A percentile compares a stretch with the other conserved stretches of the same genome.
phyloP scores from a whole-genome alignment of 1,139 yeast genomes.

The Hyphopichia burtonii region DNA sequence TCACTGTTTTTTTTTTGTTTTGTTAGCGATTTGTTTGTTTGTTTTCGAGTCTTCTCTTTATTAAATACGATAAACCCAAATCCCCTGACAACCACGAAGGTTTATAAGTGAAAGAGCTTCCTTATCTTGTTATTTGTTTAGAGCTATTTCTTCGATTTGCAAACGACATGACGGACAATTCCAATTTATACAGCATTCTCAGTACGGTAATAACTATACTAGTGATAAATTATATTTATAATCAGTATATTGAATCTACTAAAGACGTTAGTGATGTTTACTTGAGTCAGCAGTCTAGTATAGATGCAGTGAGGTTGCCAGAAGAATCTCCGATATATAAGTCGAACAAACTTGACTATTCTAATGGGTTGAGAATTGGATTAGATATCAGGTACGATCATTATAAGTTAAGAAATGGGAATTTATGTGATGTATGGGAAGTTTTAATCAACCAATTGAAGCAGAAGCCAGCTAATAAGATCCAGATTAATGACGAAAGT shows the following conservation, averaged over 20 bases:
- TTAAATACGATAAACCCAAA: too few relatives aligned
- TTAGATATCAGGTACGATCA: conserved; percentile 58
- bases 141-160: neutral
- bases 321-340: conserved; percentile 66
- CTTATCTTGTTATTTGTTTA: neutral
- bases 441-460: conserved; percentile 23
- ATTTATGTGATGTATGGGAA: conserved; percentile 65
- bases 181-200: neutral
- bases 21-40: too few relatives aligned
- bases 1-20: too few relatives aligned
- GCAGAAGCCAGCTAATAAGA: conserved; percentile 11
- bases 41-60: too few relatives aligned
- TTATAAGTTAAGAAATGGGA: conserved; percentile 67
- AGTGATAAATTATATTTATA: conserved; percentile 19
- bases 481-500: conserved; percentile 16
- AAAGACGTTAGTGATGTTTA: conserved; percentile 59
- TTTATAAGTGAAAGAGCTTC: neutral
- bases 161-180: neutral
- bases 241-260: conserved; percentile 23
- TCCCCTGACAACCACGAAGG: too few relatives aligned
- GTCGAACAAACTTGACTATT: conserved; percentile 61
- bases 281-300: conserved; percentile 56
- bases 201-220: conserved; percentile 15
- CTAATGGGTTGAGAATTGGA: conserved; percentile 64
- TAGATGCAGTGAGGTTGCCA: conserved; percentile 54